These are phyloP conservation scores for Haplosporangium sp. DNA, from an alignment of 371 early-diverging fungal species.

Conservation along the genomic window DNA sequence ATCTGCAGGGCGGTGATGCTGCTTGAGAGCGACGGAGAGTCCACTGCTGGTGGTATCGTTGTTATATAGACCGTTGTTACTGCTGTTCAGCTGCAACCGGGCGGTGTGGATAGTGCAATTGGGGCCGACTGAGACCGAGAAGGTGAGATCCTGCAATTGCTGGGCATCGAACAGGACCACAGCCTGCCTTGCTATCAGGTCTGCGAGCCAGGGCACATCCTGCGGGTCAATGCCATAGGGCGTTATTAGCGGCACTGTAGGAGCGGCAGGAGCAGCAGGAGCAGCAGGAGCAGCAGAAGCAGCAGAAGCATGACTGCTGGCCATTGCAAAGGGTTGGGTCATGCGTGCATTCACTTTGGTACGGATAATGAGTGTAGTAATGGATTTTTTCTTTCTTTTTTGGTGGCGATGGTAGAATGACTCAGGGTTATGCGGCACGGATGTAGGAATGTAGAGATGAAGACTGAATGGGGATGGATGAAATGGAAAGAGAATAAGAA, in stretches of 20 bases:
- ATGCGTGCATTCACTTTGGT: slow-evolving; percentile 1
- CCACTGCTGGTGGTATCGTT: not conserved
- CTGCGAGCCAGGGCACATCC: slow-evolving; percentile 50
- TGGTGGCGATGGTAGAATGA: too few species aligned
- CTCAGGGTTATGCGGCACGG: too few species aligned
- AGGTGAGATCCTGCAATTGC: slow-evolving; percentile 28
- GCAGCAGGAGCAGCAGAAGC: not conserved
- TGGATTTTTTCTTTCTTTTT: not conserved
- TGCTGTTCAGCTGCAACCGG: slow-evolving; percentile 1
- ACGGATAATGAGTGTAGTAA: not conserved
- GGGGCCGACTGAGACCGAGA: slow-evolving; percentile 31
- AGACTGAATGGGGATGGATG: not conserved
- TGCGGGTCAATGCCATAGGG: slow-evolving; percentile 41
- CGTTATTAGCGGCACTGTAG: slow-evolving; percentile 12
- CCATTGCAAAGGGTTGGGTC: not conserved
- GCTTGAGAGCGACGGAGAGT: slow-evolving; percentile 36
- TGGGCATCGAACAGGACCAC: slow-evolving; percentile 34
- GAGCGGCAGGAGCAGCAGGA: too few species aligned
- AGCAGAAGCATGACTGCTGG: not conserved
- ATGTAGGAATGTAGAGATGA: too few species aligned
- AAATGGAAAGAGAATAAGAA: not conserved
- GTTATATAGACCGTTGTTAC: not conserved
- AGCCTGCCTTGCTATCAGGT: slow-evolving; percentile 31
- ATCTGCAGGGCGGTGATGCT: slow-evolving; percentile 43
- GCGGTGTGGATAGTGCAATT: slow-evolving; percentile 40